Conservation (phyloP, 2,329 filamentous ascomycete genomes). For the Fusarium goolgardi region DNA sequence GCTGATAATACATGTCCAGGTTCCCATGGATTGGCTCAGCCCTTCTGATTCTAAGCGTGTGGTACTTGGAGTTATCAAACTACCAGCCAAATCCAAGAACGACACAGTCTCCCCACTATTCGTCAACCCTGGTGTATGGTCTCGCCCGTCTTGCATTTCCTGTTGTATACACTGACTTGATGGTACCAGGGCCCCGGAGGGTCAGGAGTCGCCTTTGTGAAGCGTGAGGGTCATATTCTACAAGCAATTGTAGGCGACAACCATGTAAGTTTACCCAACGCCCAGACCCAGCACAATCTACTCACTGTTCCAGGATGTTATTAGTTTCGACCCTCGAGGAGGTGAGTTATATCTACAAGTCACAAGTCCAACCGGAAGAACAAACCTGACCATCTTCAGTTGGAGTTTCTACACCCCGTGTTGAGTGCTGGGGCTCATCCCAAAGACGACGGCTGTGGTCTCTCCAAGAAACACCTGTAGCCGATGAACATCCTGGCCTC, state of each 20-base stretch:
- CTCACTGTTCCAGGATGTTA: slow-evolving; percentile 54
- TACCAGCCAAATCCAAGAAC: slow-evolving; percentile 48
- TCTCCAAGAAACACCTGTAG: slow-evolving; percentile 57
- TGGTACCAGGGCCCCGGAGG: slow-evolving; percentile 59
- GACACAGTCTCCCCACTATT: slow-evolving; percentile 49
- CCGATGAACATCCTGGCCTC: slow-evolving; percentile 60
- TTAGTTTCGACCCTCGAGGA: slow-evolving; percentile 64
- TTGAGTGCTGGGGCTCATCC: slow-evolving; percentile 62
- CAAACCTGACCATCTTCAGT: slow-evolving; percentile 44
- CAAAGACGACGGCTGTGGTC: slow-evolving; percentile 58
- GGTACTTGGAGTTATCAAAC: slow-evolving; percentile 49
- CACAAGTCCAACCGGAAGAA: background rate
- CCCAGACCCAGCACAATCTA: too few relatives aligned
- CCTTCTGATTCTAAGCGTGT: slow-evolving; percentile 47
- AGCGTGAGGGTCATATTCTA: slow-evolving; percentile 47
- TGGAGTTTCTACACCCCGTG: slow-evolving; percentile 61
- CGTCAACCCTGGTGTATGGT: slow-evolving; percentile 52
- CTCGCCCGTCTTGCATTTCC: too few relatives aligned
- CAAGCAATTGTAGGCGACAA: slow-evolving; percentile 61
- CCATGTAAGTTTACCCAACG: slow-evolving; percentile 51
- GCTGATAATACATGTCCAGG: slow-evolving; percentile 35
- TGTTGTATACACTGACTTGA: background rate
- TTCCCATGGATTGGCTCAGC: slow-evolving; percentile 53
- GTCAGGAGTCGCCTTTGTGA: slow-evolving; percentile 56
- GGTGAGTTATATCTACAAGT: slow-evolving; percentile 41